Percentiles rank a stretch among this genome's conserved stretches.
These are phyloP conservation scores for Parastagonospora avenae DNA, from an alignment of 2,329 filamentous ascomycete species.

Conservation along the genomic window DNA sequence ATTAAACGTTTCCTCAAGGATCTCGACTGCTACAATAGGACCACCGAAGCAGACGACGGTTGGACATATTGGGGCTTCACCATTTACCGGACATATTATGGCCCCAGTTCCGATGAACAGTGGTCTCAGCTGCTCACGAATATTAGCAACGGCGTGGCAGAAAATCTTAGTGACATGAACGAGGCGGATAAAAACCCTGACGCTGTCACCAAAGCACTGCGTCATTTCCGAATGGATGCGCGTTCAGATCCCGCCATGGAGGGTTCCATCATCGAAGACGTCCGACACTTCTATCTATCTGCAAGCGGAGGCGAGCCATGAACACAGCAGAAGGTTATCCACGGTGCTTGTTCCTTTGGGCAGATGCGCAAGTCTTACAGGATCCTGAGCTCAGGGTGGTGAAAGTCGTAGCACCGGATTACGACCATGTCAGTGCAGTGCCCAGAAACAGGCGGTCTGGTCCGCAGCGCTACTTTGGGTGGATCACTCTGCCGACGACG, in stretches of 20 bases:
- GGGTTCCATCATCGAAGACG: constrained; percentile 1
- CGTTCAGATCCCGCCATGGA: constrained; percentile 8
- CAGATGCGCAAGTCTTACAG: constrained; percentile 6
- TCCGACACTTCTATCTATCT: constrained; percentile 3
- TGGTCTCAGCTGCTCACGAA: constrained; percentile 2
- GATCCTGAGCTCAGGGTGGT: constrained; percentile 1
- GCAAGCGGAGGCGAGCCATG: constrained; percentile 7
- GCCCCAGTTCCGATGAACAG: constrained; percentile 2
- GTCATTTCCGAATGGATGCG: constrained; percentile 6
- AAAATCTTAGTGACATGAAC: background rate
- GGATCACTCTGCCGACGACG: constrained; percentile 1
- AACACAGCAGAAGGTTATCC: background rate
- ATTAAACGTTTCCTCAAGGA: background rate
- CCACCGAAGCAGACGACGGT: background rate
- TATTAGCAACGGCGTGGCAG: constrained; percentile 1
- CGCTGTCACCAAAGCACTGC: constrained; percentile 1
- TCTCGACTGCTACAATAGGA: background rate
- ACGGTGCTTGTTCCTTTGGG: constrained; percentile 8
- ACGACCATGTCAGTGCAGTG: constrained; percentile 4
- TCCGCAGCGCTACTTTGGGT: constrained; percentile 8
- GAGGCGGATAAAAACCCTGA: background rate
- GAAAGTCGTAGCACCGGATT: constrained; percentile 8
- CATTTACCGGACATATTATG: constrained; percentile 6
- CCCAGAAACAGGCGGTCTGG: constrained; percentile 1
- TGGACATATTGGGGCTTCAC: constrained; percentile 4